Base-by-base conservation (phyloP, 129 eudicot species). In the Flaveria robusta region DNA sequence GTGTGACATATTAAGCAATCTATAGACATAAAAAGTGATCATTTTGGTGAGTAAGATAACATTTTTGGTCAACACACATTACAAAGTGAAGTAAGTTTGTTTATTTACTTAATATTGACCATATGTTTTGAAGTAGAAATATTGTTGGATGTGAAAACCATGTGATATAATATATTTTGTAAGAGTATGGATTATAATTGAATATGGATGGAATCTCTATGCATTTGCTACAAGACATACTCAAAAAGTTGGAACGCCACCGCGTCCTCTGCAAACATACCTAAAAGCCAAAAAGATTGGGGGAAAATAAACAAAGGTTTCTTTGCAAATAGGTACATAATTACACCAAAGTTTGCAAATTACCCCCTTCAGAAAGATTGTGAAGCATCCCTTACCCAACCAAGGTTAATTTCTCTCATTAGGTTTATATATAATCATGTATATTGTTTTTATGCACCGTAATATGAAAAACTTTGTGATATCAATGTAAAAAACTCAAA, bases 201-300 rank as follows among this genome's bases (percentile, higher is more conserved):
- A n/a, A 65, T 59, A 67, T 26, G 85, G 77, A 79, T 75, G 83
- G 86, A 84, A 84, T 84, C 88, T 83, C 70, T 60, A 64, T 79
- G 84, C 70, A 39, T 78, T 26, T 84, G 87, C 86, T 79, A 90
- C 78, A 77, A 74, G 87, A 90, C 93, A 81, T 65, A 5, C 29
- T 71, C 49, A 24, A 78, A 77, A 85, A 74, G 85, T 72, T 86
- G 86, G 89, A 79, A 62, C 81, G 89, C 86, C 85, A 77, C 81
- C 74, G 50, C 47, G 74, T 79, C 31, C 81, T 47, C 67, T 65
- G 68, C 83, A 79, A 72, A 70, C 68, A 52, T 27, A 79, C 68
- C 73, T 37, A 71, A 78, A 78, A 62, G 54, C 77, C 83, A 72
- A 72, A 71, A 63, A 37, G 29, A 34, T 65, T 37, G 15, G 56